Evolutionary conservation across 73 alveolate genomes (phyloP).

Genomic region (Paramecium primaurelia): DNA sequence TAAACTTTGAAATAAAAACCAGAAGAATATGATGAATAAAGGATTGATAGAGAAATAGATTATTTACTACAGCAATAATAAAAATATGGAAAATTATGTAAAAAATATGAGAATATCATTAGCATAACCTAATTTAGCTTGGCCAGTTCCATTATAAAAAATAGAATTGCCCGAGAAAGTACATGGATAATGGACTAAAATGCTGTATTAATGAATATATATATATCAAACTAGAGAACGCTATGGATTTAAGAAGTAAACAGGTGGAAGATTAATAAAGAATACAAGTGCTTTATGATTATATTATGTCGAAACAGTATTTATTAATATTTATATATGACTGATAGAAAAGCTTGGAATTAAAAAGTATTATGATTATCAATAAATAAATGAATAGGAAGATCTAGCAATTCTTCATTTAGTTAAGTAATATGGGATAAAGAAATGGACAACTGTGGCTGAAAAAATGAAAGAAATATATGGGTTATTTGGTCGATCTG

Average conservation of each 20-base stretch:
- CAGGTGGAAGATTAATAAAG: background rate
- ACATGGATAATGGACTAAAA: constrained; percentile 42
- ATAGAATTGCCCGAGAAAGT: background rate
- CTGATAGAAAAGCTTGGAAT: constrained; percentile 54
- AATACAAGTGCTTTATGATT: background rate
- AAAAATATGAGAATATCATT: background rate
- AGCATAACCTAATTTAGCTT: background rate
- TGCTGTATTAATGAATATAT: background rate
- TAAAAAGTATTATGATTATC: background rate
- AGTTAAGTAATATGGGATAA: constrained; percentile 76
- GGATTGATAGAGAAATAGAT: constrained; percentile 26
- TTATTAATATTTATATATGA: constrained; percentile 28
- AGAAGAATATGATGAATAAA: constrained; percentile 22
- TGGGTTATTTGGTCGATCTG: constrained; percentile 78
- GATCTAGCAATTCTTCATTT: constrained; percentile 79
- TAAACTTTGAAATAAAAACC: background rate
- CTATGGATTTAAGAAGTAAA: constrained; percentile 19
- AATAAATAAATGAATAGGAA: constrained; percentile 59
- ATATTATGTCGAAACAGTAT: background rate
- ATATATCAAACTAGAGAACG: background rate
- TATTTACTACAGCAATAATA: background rate
- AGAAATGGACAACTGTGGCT: constrained; percentile 86
- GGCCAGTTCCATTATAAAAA: constrained; percentile 22
- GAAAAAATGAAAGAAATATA: constrained; percentile 67
- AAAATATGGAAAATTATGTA: constrained; percentile 4